Base-by-base conservation (phyloP, 805 yeast genomes). In the Priceomyces melissophilus region DNA sequence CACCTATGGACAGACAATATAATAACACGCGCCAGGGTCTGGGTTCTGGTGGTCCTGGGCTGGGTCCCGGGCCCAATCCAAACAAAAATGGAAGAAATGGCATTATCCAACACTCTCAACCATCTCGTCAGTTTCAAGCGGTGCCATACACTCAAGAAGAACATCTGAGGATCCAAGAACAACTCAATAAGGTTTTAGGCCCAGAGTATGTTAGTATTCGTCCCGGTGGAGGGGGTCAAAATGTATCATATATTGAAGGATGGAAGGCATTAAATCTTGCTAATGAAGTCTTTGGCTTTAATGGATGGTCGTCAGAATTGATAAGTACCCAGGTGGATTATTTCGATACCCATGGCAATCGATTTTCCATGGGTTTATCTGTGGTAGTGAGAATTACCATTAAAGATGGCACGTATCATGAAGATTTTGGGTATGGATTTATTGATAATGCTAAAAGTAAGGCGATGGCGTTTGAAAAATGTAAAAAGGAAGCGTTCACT, bases 401-500 rank as follows among this genome's bases (percentile, higher is more conserved):
- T 30, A 78, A 76, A 51, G 95, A 87, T 56, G 96, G 96, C 1
- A 81, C 96, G 0, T 84, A 69, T 54, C 88, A 82, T 41, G 93
- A 84, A 53, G 85, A 84, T 44, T 71, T 77, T 15, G 96, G 96
- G 0, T 75, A 78, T 46, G 96, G 95, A 4, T 76, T 74, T 38
- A 75, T 79, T 15, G 93, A 86, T 36, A 82, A 81, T 43, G 85
- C 87, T 33, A 75, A 78, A 37, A 71, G 81, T 15, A 82, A 78
- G 55, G 83, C 84, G 2, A 76, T 78, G 65, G 91, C 95, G 0
- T 83, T 76, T 57, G 87, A 80, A 40, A 88, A 86, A 55, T 84
- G 95, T 42, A 82, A 80, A 57, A 86, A 87, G 52, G 93, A 85
- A 52, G 93, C 96, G 0, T 76, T 83, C n/a, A 84, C 90, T 0